Percentiles rank a stretch among this genome's conserved stretches.
These are phyloP conservation scores for Hypoxylon lenormandii DNA, from an alignment of 495 filamentous ascomycete species.

Conservation along the genomic window DNA sequence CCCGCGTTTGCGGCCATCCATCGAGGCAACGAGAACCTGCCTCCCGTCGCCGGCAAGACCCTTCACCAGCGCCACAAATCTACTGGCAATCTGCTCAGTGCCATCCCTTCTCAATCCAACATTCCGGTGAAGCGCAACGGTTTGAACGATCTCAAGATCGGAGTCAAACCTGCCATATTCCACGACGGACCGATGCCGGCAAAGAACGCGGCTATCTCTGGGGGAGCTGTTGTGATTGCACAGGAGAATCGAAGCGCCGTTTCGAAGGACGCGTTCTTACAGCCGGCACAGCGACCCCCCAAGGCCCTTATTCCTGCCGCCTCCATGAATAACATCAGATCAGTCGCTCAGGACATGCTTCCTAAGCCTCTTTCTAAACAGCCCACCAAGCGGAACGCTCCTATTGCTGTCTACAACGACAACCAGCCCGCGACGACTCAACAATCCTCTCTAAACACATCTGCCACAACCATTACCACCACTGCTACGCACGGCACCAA, in stretches of 20 bases:
- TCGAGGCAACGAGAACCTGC: constrained; percentile 76
- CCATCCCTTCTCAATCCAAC: constrained; percentile 64
- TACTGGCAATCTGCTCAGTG: constrained; percentile 71
- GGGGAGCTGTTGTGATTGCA: neutral
- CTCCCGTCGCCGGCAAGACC: constrained; percentile 67
- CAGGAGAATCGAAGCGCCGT: constrained; percentile 65
- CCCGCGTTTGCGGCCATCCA: constrained; percentile 66
- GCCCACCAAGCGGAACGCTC: constrained; percentile 54
- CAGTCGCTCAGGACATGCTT: constrained; percentile 35
- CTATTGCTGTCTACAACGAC: constrained; percentile 76
- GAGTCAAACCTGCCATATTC: constrained; percentile 57
- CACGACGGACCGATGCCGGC: constrained; percentile 2
- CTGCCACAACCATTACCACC: no score
- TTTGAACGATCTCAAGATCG: constrained; percentile 85
- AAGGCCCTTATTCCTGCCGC: constrained; percentile 63
- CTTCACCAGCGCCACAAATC: constrained; percentile 87
- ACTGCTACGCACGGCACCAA: neutral
- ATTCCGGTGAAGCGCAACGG: constrained; percentile 77
- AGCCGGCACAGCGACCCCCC: constrained; percentile 74
- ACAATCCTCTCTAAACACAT: no score
- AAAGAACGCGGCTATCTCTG: constrained; percentile 38
- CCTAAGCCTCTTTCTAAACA: constrained; percentile 58
- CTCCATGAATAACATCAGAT: constrained; percentile 58
- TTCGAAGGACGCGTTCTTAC: constrained; percentile 60
- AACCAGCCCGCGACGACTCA: constrained; percentile 46